Conservation (phyloP, 1,284 basidiomycete species). For the Cutaneotrichosporon cavernicola region DNA sequence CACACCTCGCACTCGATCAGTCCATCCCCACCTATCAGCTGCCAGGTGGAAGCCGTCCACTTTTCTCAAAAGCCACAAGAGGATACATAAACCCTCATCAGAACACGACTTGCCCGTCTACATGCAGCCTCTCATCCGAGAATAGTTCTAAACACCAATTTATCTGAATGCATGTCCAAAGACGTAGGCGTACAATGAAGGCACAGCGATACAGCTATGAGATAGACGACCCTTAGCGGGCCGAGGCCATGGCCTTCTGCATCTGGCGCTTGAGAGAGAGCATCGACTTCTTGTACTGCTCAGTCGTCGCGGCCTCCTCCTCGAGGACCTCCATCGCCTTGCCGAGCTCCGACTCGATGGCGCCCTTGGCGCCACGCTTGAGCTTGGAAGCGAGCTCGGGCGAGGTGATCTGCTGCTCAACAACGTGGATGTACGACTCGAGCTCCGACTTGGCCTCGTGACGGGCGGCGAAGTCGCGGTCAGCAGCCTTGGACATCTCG, state of each 20-base stretch:
- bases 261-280: conserved; percentile 88
- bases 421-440: conserved; percentile 81
- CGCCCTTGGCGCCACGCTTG: conserved; percentile 87
- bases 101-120: too few relatives aligned
- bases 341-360: conserved; percentile 92
- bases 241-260: conserved; percentile 63
- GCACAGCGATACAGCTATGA: conserved; percentile 5
- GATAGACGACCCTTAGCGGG: conserved; percentile 10
- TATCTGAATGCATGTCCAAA: conserved; percentile 8
- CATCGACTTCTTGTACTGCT: conserved; percentile 91
- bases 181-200: conserved; percentile 8
- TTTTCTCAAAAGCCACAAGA: too few relatives aligned
- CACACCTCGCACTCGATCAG: too few relatives aligned
- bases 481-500: conserved; percentile 65
- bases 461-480: conserved; percentile 59
- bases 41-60: too few relatives aligned
- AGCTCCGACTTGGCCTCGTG: conserved; percentile 66
- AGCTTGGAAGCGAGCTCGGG: conserved; percentile 96
- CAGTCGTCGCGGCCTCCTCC: conserved; percentile 85
- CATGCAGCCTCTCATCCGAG: not conserved
- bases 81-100: too few relatives aligned
- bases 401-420: conserved; percentile 80
- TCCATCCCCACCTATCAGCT: too few relatives aligned
- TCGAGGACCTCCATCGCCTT: conserved; percentile 95
- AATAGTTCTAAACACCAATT: not conserved